A percentile compares a stretch with the other conserved stretches of the same genome.
Conservation (phyloP, 2,329 filamentous ascomycete genomes). For the Myriangium duriaei region DNA sequence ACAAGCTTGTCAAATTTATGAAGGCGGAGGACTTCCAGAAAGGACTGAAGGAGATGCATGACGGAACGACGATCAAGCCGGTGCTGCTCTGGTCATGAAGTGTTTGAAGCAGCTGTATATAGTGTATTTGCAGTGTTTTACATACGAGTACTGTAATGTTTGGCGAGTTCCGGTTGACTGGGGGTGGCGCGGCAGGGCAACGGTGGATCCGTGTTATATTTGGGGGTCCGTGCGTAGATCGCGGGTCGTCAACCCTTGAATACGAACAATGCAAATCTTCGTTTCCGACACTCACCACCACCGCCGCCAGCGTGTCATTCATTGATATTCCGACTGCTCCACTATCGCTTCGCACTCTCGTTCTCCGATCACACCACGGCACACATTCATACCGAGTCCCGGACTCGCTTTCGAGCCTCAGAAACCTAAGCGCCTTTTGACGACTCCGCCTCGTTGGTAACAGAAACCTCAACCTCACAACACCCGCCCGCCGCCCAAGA, state of each 20-base stretch:
- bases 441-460: not conserved
- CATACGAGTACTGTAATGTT: no score
- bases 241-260: no score
- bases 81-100: slow-evolving; percentile 11
- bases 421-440: no score
- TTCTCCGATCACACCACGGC: no score
- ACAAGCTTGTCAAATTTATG: slow-evolving; percentile 35
- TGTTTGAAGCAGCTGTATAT: no score
- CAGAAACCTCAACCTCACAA: not conserved
- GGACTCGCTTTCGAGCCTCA: no score
- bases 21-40: slow-evolving; percentile 29
- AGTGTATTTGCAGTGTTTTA: no score
- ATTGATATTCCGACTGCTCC: not conserved
- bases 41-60: slow-evolving; percentile 32
- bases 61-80: slow-evolving; percentile 12
- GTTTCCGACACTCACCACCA: not conserved
- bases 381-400: no score
- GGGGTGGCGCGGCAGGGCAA: no score
- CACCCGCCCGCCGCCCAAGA: slow-evolving; percentile 34
- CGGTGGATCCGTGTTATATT: no score
- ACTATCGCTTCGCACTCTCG: not conserved
- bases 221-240: no score
- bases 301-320: not conserved
- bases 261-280: not conserved
- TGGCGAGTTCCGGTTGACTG: no score